These are phyloP conservation scores for Hypoxylon intermedium DNA, from an alignment of 495 filamentous ascomycete species.

Conservation along the genomic window DNA sequence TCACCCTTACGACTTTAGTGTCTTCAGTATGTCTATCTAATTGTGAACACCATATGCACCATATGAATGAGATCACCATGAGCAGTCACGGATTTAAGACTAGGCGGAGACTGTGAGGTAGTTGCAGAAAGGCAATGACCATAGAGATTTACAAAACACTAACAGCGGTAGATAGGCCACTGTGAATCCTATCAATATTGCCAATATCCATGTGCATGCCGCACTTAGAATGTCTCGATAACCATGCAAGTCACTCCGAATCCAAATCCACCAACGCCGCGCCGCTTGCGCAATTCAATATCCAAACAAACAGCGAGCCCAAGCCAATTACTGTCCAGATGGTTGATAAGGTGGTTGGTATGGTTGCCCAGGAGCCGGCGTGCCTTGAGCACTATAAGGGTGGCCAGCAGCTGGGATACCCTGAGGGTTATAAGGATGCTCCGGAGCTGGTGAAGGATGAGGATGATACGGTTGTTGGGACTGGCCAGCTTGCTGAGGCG, in stretches of 20 bases:
- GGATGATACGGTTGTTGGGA: background rate
- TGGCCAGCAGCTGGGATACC: constrained; percentile 28
- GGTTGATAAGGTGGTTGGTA: constrained; percentile 22
- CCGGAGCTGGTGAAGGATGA: background rate
- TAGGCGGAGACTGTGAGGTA: no score
- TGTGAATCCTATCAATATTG: background rate
- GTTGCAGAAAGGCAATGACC: no score
- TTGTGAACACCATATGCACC: background rate
- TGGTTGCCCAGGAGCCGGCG: constrained; percentile 10
- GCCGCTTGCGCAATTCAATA: constrained; percentile 3
- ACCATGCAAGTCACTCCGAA: background rate
- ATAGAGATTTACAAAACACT: constrained; percentile 5
- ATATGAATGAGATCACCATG: background rate
- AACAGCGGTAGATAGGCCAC: background rate
- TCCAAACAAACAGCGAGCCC: background rate
- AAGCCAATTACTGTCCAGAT: background rate
- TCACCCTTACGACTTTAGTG: background rate
- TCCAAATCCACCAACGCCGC: constrained; percentile 10
- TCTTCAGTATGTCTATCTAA: background rate
- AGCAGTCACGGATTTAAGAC: background rate
- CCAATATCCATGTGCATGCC: background rate
- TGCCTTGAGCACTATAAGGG: constrained; percentile 29
- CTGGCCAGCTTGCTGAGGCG: constrained; percentile 12
- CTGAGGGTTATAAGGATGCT: constrained; percentile 16
- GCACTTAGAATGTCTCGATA: background rate